These are phyloP conservation scores for Beauveria medogensis DNA, from an alignment of 2,329 filamentous ascomycete genomes.

Conservation along the genomic window DNA sequence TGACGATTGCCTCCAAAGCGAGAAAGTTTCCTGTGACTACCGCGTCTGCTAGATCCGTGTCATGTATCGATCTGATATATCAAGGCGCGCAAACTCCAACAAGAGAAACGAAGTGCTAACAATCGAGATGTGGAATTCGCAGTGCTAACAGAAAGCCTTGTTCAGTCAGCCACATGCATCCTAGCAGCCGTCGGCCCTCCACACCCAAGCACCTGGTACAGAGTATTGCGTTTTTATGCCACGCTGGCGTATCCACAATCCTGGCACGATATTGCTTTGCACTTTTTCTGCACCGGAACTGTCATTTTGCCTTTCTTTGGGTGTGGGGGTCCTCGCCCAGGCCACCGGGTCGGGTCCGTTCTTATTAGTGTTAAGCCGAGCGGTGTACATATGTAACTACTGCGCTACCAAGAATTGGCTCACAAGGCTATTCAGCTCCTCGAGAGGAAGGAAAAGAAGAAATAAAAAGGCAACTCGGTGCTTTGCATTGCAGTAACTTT, in stretches of 20 bases:
- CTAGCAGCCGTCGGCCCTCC: background rate
- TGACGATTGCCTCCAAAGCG: no score
- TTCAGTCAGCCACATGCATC: no score
- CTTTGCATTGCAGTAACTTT: slow-evolving; percentile 4
- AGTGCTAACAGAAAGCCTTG: no score
- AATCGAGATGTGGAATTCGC: no score
- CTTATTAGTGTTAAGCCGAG: background rate
- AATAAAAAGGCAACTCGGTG: background rate
- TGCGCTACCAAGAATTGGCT: background rate
- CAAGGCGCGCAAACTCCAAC: no score
- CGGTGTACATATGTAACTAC: background rate
- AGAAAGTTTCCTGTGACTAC: no score
- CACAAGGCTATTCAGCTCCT: background rate
- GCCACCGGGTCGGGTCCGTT: background rate
- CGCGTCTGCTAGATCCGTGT: no score
- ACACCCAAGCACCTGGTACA: background rate
- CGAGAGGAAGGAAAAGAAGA: background rate
- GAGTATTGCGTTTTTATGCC: background rate
- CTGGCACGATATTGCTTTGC: background rate
- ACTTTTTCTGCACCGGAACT: background rate
- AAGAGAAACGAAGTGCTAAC: no score
- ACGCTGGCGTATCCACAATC: slow-evolving; percentile 8
- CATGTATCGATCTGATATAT: no score
- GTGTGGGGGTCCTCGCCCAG: background rate
- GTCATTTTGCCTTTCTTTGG: background rate